Conservation (phyloP, 495 filamentous ascomycete species). For the Cercophora samala region DNA sequence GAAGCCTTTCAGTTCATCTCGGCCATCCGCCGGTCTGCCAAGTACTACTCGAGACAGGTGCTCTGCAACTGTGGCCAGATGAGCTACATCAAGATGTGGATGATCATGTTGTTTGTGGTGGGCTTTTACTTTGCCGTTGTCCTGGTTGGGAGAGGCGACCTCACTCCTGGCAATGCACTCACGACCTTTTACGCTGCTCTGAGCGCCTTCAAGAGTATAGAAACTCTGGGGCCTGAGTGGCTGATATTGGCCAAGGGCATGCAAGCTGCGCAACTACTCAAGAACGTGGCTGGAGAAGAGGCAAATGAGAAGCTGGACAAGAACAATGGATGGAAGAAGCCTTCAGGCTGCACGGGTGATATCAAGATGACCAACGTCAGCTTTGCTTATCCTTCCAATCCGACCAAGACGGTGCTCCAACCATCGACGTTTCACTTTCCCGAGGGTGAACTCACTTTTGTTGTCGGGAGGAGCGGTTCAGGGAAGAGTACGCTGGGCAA, state of each 20-base stretch:
- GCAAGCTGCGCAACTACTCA: slow-evolving; percentile 63
- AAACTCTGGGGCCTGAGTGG: slow-evolving; percentile 69
- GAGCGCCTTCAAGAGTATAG: slow-evolving; percentile 68
- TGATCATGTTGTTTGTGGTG: slow-evolving; percentile 77
- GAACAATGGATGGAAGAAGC: slow-evolving; percentile 23
- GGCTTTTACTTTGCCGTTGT: slow-evolving; percentile 87
- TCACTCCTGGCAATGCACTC: slow-evolving; percentile 63
- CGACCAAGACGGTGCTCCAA: slow-evolving; percentile 57
- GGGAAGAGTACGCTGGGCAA: slow-evolving; percentile 90
- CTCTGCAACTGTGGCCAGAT: slow-evolving; percentile 65
- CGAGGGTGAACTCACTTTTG: slow-evolving; percentile 69
- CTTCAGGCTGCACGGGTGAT: slow-evolving; percentile 54
- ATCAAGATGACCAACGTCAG: slow-evolving; percentile 71
- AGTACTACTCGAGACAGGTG: slow-evolving; percentile 65
- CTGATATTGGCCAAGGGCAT: slow-evolving; percentile 76
- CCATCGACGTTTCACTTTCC: slow-evolving; percentile 62
- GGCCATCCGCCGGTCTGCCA: slow-evolving; percentile 57
- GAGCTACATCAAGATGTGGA: slow-evolving; percentile 67
- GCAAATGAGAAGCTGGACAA: slow-evolving; percentile 26
- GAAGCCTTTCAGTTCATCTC: slow-evolving; percentile 64
- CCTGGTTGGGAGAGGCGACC: slow-evolving; percentile 53
- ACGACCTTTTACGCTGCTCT: slow-evolving; percentile 84
- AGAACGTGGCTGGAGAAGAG: slow-evolving; percentile 34
- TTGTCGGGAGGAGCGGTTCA: slow-evolving; percentile 84
- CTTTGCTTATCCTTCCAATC: slow-evolving; percentile 81